These are phyloP conservation scores for Metschnikowia borealis DNA, from an alignment of 805 yeast genomes.

Conservation along the genomic window DNA sequence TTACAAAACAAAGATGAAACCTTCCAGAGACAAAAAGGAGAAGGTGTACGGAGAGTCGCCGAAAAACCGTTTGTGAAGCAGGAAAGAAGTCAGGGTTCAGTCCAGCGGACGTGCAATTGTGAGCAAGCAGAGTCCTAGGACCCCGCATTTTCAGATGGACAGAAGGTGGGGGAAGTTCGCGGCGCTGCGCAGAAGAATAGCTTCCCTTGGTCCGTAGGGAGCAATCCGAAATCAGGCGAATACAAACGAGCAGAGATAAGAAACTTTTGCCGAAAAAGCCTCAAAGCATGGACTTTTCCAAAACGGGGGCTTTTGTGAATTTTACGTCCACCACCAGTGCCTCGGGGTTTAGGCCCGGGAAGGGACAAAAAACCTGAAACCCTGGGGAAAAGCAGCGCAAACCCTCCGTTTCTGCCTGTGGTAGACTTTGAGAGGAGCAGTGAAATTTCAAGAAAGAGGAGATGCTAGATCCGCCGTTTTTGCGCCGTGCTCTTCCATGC, in stretches of 20 bases:
- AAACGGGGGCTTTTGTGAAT: too few relatives aligned
- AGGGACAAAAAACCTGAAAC: background rate
- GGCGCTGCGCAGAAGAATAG: conserved; percentile 2
- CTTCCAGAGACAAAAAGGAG: background rate
- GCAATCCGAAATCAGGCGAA: background rate
- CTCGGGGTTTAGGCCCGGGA: background rate
- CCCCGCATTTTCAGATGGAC: conserved; percentile 5
- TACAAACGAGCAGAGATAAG: background rate
- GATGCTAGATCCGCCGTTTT: background rate
- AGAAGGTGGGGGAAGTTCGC: conserved; percentile 3
- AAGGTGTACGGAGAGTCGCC: background rate
- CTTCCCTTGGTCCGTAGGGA: conserved; percentile 3
- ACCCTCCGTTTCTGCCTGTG: too few relatives aligned
- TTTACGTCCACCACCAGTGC: background rate
- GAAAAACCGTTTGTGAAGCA: background rate
- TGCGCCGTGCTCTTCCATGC: background rate
- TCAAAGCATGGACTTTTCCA: too few relatives aligned
- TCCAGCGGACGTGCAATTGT: background rate
- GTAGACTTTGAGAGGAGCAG: too few relatives aligned
- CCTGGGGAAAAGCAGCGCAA: too few relatives aligned
- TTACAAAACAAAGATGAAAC: background rate
- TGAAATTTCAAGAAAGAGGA: background rate
- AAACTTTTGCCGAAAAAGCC: background rate
- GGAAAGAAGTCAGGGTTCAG: background rate
- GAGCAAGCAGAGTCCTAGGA: background rate